A percentile compares a stretch with the other conserved stretches of the same genome.
Evolutionary conservation across 2,329 filamentous ascomycete species (phyloP).

Genomic region (Fusarium longipes): DNA sequence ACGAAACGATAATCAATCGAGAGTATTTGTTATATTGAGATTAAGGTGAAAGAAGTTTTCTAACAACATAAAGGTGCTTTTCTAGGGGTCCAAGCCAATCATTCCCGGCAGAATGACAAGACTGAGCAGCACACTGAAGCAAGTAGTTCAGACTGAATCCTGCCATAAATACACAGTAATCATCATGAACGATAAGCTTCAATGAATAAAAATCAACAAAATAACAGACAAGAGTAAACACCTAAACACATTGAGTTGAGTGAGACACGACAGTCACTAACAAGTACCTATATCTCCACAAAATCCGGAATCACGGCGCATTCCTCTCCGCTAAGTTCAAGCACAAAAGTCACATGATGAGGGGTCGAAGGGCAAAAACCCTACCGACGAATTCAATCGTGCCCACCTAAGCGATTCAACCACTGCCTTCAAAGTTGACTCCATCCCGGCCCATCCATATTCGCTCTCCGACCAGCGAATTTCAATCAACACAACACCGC

Average conservation of each 20-base stretch:
- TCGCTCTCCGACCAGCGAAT: slow-evolving; percentile 61
- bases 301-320: slow-evolving; percentile 19
- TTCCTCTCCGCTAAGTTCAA: slow-evolving; percentile 17
- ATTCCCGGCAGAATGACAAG: neutral
- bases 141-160: neutral
- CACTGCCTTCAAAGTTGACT: slow-evolving; percentile 49
- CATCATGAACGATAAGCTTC: neutral
- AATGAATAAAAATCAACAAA: too few species aligned
- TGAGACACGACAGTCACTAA: neutral
- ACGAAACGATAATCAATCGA: neutral
- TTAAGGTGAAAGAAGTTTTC: neutral
- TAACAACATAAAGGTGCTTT: neutral
- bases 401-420: slow-evolving; percentile 24
- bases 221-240: neutral
- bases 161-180: neutral
- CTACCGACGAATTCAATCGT: slow-evolving; percentile 43
- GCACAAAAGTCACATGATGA: neutral
- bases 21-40: too few species aligned
- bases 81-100: neutral
- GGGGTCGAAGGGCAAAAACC: slow-evolving; percentile 55
- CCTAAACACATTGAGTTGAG: too few species aligned
- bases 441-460: slow-evolving; percentile 54
- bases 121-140: neutral
- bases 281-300: neutral
- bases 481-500: slow-evolving; percentile 58